Evolutionary conservation across 2,329 filamentous ascomycete genomes (phyloP), one percentile per base, ranked within the genome.

Genomic region (Trichoderma breve): DNA sequence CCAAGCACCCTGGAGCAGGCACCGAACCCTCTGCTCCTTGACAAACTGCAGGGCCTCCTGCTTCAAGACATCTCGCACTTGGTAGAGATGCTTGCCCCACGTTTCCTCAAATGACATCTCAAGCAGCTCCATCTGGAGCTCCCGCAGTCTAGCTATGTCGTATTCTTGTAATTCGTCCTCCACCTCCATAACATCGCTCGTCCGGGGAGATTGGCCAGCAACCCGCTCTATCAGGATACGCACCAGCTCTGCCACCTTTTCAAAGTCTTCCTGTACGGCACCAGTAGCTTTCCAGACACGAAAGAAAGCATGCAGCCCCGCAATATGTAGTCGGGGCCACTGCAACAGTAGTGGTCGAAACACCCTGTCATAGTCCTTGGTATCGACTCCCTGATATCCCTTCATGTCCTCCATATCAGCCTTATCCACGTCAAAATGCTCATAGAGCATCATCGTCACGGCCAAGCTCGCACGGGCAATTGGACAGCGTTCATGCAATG

Each of bases 11-110:
- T 93, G 88, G 4, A 98, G 87, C 51, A 99, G 85, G 79, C 95
- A 98, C 69, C 96, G 89, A 73, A 98, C 93, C 47, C 96, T 90
- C 81, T 99, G 96, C 83, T 99, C 96, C 82, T 97, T 98, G 82
- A 98, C 93, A 78, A 99, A 99, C 78, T 97, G 93, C 69, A 98
- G 84, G 12, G 95, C 94, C 81, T 99, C 96, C 77, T 95, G 91
- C 76, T 93, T 92, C 58, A 98, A 86, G 80, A 97, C 94, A 70
- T 98, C 94, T 39, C 94, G 92, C n/a, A 97, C 93, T 82, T 96
- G 93, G 74, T 89, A 89, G 32, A 99, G 86, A 81, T 98, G 94
- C 74, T 93, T 89, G 14, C 95, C 95, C 96, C 96, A 99, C 63
- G 93, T 93, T 79, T 97, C 93, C 80, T 98, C 95, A 78, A 98